Base-by-base conservation (phyloP, 2,329 filamentous ascomycete genomes). In the Neonectria neomacrospora region DNA sequence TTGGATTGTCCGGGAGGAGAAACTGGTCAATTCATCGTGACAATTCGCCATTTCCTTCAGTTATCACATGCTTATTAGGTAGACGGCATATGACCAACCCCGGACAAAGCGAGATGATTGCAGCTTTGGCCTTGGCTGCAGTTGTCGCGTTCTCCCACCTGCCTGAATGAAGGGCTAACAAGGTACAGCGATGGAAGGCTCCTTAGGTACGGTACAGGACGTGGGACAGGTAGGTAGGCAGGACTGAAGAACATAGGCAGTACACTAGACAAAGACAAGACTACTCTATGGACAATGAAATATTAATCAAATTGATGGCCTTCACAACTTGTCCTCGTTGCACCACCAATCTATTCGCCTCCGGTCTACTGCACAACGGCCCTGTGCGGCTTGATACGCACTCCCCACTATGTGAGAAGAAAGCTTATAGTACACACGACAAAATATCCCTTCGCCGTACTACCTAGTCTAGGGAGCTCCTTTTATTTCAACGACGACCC, bases 1-100 rank as follows among this genome's bases (percentile, higher is more conserved):
- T 39, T 18, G 47, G 14, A 59, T 48, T 48, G 26, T 47, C 39
- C 23, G 30, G 16, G 39, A 59, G 47, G 20, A 52, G 11, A 10
- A 12, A 16, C 12, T 22, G 8, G 3, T 11, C n/a, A 20, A 50
- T 32, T 20, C 47, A 32, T 20, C 10, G 30, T 32, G 20, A 28
- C 18, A 28, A 22, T 20, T 32, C n/a, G 10, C 47, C n/a, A 50
- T 30, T 14, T 8, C 10, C 3, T 14, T 14, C 5, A 22, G 28
- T 32, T n/a, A 50, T 20, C 5, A 8, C 10, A 32, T 50, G 42
- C 42, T 16, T 26, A 7, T 5, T 8, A 18, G 45, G n/a, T 20
- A 50, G 10, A 20, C 10, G 12, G 6, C 45, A 20, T 10, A 14
- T 20, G 2, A 14, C 4, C 5, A 7, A 34, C 14, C 23, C 3